A percentile compares a stretch with the other conserved stretches of the same genome.
Evolutionary conservation across 148 eudicot genomes (phyloP).

Genomic region (Vaccinium myrtillus): DNA sequence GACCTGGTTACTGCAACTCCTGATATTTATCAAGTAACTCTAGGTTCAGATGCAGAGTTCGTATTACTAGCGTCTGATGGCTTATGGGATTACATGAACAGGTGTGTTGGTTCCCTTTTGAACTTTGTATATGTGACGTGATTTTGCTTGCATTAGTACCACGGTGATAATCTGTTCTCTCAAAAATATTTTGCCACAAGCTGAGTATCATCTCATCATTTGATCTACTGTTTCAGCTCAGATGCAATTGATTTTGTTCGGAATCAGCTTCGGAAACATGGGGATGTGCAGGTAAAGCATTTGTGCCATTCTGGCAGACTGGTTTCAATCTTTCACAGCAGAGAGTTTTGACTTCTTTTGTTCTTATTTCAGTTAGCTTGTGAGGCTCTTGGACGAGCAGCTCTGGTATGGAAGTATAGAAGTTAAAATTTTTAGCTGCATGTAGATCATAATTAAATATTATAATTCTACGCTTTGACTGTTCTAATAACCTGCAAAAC

Average conservation of each 20-base stretch:
- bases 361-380: conserved; percentile 59
- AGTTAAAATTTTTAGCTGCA: conserved; percentile 7
- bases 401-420: conserved; percentile 63
- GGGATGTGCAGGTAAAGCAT: conserved; percentile 74
- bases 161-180: neutral
- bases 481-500: conserved; percentile 20
- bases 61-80: conserved; percentile 91
- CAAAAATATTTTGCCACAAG: neutral
- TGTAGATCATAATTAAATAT: conserved; percentile 43
- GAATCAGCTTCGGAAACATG: conserved; percentile 77
- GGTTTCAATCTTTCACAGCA: neutral
- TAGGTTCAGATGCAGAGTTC: conserved; percentile 79
- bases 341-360: conserved; percentile 1
- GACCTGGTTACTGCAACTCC: conserved; percentile 78
- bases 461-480: conserved; percentile 72
- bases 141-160: neutral
- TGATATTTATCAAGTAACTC: conserved; percentile 63
- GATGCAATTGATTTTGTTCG: conserved; percentile 71
- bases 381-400: conserved; percentile 74
- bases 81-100: conserved; percentile 89
- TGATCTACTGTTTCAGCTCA: conserved; percentile 51
- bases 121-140: neutral
- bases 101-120: conserved; percentile 38
- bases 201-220: neutral
- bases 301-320: neutral